A percentile compares a stretch with the other conserved stretches of the same genome.
Conservation (phyloP, 495 filamentous ascomycete species). For the Rostrohypoxylon terebratum region DNA sequence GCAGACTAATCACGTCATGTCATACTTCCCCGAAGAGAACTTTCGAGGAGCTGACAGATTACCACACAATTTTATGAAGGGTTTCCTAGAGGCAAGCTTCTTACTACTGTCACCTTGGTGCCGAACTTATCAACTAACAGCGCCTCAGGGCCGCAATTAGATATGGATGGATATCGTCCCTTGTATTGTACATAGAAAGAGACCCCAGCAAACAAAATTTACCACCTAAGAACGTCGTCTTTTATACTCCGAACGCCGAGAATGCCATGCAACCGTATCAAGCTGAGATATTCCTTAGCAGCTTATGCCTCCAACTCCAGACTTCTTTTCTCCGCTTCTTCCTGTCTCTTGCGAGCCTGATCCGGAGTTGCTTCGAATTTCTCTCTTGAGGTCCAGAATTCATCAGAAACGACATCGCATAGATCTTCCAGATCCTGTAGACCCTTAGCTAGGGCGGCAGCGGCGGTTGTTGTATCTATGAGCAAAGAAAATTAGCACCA, state of each 20-base stretch:
- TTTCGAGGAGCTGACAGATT: constrained; percentile 74
- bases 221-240: constrained; percentile 41
- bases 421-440: constrained; percentile 87
- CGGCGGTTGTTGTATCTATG: constrained; percentile 80
- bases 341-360: constrained; percentile 29
- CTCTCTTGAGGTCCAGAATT: constrained; percentile 76
- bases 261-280: constrained; percentile 36
- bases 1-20: constrained; percentile 94
- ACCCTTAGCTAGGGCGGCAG: constrained; percentile 89
- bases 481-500: constrained; percentile 20
- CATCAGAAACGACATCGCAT: constrained; percentile 89
- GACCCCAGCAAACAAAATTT: constrained; percentile 33
- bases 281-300: constrained; percentile 12
- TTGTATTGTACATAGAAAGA: constrained; percentile 52
- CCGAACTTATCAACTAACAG: constrained; percentile 30
- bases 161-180: constrained; percentile 33
- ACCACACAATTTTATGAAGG: constrained; percentile 88
- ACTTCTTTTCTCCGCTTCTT: constrained; percentile 26
- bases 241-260: constrained; percentile 49
- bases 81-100: constrained; percentile 84
- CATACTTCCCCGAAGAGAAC: constrained; percentile 94
- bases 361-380: constrained; percentile 63
- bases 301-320: neutral
- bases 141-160: constrained; percentile 64
- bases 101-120: neutral